Evolutionary conservation across 148 eudicot genomes (phyloP).

Genomic region (Bassia scoparia): DNA sequence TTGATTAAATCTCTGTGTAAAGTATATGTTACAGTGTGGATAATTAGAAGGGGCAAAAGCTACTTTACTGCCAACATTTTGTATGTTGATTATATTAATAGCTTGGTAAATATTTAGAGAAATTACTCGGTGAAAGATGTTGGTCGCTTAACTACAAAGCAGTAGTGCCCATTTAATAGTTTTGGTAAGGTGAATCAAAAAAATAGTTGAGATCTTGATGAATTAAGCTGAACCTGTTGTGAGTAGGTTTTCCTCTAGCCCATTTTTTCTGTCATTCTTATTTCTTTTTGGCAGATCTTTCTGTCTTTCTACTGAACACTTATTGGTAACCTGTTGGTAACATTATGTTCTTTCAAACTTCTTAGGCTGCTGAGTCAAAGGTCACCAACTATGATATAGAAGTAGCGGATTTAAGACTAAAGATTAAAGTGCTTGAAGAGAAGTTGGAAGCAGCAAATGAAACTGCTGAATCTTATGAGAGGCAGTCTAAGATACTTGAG

Average conservation of each 20-base stretch:
- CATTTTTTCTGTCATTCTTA: neutral
- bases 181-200: neutral
- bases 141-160: neutral
- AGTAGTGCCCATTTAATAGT: neutral
- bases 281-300: neutral
- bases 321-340: no score
- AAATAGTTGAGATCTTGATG: no score
- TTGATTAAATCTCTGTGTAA: neutral
- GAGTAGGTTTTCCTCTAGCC: neutral
- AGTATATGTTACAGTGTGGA: neutral
- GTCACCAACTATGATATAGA: constrained; percentile 57
- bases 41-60: neutral
- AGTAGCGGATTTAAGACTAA: constrained; percentile 46
- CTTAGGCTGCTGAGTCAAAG: constrained; percentile 81
- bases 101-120: neutral
- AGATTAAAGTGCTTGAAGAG: constrained; percentile 52
- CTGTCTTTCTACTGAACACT: neutral
- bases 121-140: neutral
- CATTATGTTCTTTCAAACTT: constrained; percentile 18
- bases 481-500: constrained; percentile 63
- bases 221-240: neutral
- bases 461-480: constrained; percentile 64
- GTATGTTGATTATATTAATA: neutral
- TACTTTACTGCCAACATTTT: neutral
- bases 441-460: constrained; percentile 57